phyloP scores from a whole-genome alignment of 768 basidiomycete species.

The Naganishia antarctica region DNA sequence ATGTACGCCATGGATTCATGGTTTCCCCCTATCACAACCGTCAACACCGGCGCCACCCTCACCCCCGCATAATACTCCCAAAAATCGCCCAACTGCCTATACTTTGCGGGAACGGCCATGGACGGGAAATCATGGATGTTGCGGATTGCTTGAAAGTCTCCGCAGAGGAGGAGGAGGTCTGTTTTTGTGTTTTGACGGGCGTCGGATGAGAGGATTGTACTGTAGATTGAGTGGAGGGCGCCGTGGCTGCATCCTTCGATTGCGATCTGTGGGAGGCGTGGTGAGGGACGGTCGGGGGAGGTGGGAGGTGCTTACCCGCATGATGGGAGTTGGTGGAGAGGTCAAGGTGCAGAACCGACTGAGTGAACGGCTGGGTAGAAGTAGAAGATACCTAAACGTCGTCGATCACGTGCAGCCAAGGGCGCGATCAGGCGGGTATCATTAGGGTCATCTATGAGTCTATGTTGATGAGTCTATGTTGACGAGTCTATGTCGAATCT shows the following conservation, averaged over 20 bases:
- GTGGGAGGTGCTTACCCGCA: background rate
- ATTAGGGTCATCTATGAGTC: too few species aligned
- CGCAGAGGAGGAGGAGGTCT: constrained; percentile 84
- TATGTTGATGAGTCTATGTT: too few species aligned
- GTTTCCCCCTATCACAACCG: constrained; percentile 93
- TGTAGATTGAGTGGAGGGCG: constrained; percentile 61
- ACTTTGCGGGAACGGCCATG: constrained; percentile 88
- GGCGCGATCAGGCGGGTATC: too few species aligned
- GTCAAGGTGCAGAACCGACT: background rate
- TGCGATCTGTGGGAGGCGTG: constrained; percentile 59
- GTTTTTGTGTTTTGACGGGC: constrained; percentile 61
- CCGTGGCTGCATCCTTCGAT: constrained; percentile 96
- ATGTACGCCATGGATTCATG: constrained; percentile 96
- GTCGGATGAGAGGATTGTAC: constrained; percentile 63
- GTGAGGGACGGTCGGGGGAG: too few species aligned
- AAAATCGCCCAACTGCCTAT: constrained; percentile 76
- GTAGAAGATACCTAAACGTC: too few species aligned
- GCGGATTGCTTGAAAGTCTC: constrained; percentile 85
- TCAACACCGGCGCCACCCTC: constrained; percentile 75
- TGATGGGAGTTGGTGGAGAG: background rate
- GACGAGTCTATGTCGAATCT: too few species aligned
- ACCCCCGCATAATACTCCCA: constrained; percentile 80
- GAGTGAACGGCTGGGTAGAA: too few species aligned
- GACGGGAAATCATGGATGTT: constrained; percentile 77
- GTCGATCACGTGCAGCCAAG: too few species aligned